Evolutionary conservation across 2,329 filamentous ascomycete genomes (phyloP).

Genomic region (Phoma sp.): DNA sequence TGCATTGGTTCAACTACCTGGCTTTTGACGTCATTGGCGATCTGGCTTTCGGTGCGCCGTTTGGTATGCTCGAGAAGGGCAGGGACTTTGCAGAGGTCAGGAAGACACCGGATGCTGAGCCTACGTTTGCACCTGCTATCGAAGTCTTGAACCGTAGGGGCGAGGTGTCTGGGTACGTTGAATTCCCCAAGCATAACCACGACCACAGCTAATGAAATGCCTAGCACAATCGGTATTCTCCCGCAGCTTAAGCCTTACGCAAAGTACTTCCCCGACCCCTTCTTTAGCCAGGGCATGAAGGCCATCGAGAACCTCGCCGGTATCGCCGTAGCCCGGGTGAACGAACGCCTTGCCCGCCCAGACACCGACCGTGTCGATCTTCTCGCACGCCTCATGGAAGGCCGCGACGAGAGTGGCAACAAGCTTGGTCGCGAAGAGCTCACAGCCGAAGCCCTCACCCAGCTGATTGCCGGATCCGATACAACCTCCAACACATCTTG

Average conservation of each 20-base stretch:
- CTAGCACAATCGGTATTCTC: slow-evolving; percentile 72
- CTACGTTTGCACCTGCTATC: slow-evolving; percentile 78
- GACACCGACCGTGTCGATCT: slow-evolving; percentile 75
- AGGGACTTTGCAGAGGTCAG: slow-evolving; percentile 79
- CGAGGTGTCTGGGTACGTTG: slow-evolving; percentile 73
- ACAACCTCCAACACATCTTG: slow-evolving; percentile 83
- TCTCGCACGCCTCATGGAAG: slow-evolving; percentile 83
- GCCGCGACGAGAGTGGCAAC: slow-evolving; percentile 79
- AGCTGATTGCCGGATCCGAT: slow-evolving; percentile 82
- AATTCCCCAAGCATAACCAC: too few species aligned
- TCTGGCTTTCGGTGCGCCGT: slow-evolving; percentile 76
- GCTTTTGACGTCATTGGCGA: slow-evolving; percentile 63
- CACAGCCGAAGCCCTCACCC: slow-evolving; percentile 87
- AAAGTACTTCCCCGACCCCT: slow-evolving; percentile 79
- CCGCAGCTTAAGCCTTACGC: slow-evolving; percentile 81
- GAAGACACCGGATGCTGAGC: slow-evolving; percentile 64
- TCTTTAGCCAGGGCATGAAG: slow-evolving; percentile 76
- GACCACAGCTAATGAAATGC: slow-evolving; percentile 10
- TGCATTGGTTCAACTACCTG: slow-evolving; percentile 81
- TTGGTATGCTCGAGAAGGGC: slow-evolving; percentile 82
- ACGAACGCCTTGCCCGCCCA: slow-evolving; percentile 68
- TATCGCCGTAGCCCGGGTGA: slow-evolving; percentile 85
- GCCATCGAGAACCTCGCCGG: slow-evolving; percentile 84
- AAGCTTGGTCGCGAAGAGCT: slow-evolving; percentile 80
- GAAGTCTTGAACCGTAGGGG: slow-evolving; percentile 88